phyloP scores from a whole-genome alignment of 2,329 filamentous ascomycete species.

The Colletotrichum tropicicola region DNA sequence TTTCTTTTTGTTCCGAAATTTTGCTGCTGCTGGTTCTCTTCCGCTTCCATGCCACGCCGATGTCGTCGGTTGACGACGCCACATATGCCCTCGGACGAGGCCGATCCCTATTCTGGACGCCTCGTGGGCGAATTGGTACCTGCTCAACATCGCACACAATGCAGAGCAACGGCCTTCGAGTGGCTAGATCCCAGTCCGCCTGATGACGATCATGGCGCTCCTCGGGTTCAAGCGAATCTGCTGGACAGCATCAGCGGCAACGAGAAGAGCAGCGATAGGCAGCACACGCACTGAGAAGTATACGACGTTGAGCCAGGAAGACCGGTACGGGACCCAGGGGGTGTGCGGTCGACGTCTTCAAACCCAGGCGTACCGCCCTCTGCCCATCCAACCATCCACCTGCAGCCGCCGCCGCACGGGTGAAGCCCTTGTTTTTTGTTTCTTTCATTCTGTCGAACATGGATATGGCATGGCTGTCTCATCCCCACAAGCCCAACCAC shows the following conservation, averaged over 20 bases:
- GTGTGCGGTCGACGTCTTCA: neutral
- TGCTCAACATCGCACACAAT: neutral
- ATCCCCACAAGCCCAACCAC: slow-evolving; percentile 25
- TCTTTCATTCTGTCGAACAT: neutral
- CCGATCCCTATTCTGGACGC: slow-evolving; percentile 6
- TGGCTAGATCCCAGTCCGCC: neutral
- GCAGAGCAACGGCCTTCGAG: neutral
- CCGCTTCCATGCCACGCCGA: slow-evolving; percentile 4
- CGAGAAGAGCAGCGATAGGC: neutral
- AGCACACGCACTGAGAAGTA: neutral
- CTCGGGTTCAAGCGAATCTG: slow-evolving; percentile 13
- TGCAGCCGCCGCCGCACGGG: slow-evolving; percentile 22
- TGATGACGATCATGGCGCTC: slow-evolving; percentile 21
- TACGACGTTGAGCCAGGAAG: slow-evolving; percentile 10
- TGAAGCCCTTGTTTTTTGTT: slow-evolving; percentile 5
- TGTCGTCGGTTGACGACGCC: slow-evolving; percentile 14
- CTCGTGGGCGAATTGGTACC: neutral
- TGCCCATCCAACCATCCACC: slow-evolving; percentile 16
- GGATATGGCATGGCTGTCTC: slow-evolving; percentile 20
- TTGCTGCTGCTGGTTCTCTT: slow-evolving; percentile 9
- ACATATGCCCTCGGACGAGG: slow-evolving; percentile 12
- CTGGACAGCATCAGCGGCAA: slow-evolving; percentile 6
- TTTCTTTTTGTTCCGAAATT: slow-evolving; percentile 9
- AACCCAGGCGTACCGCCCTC: neutral
- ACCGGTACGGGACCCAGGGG: slow-evolving; percentile 9